Evolutionary conservation across 176 grass and related monocot species (phyloP), one percentile per base, ranked within the genome.

Genomic region (Eleusine indica): DNA sequence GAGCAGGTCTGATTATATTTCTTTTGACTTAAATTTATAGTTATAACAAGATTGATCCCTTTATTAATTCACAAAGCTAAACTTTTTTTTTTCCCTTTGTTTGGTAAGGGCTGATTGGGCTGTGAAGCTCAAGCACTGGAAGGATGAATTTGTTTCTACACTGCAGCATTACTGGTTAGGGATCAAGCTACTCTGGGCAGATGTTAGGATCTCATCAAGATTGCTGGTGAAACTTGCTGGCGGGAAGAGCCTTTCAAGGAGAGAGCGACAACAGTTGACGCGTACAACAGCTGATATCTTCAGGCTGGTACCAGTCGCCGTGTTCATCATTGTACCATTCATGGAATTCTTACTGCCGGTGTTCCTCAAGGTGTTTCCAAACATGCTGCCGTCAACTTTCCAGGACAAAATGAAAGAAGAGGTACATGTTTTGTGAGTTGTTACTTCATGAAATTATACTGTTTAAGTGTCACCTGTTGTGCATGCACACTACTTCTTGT

Each of bases 321-420:
- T 97, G 73, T 97, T 97, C 79, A 94, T 94, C 21, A 62, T 94
- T 85, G 94, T 94, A 78, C 94, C 94, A 74, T 97, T 97, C 80
- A 97, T 97, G 94, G 92, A 97, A 77, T 92, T 97, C 75, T 88
- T 94, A 78, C 68, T 97, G 41, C 94, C 94, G 25, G 87, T 94
- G 43, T 94, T 97, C 70, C 90, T 97, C 56, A 97, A 94, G 75
- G 73, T 97, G 52, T 97, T 94, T 60, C 94, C 94, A 76, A 90
- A 97, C 78, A 97, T 97, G 95, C 66, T 97, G 35, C 95, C 95
- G 37, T 97, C 92, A 58, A 97, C 92, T 66, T 97, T 97, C 78
- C 88, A 97, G 79, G 90, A 90, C 74, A 94, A 92, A 86, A 94
- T 97, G 91, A 90, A 97, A 88, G 84, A 92, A 82, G 84, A 94